Base-by-base conservation (phyloP, 116 monocot genomes). In the Zostera marina region DNA sequence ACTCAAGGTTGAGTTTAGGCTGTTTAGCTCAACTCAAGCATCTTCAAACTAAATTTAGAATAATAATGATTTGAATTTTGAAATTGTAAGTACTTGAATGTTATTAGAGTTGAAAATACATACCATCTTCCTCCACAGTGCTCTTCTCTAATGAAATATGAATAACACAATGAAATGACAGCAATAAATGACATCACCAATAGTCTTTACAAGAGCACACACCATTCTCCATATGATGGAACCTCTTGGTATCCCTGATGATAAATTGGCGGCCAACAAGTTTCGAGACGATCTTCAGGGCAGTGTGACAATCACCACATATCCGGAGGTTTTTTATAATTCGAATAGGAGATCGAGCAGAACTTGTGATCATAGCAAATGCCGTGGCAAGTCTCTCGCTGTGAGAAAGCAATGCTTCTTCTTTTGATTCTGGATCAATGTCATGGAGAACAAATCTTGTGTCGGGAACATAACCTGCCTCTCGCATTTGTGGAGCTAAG, bases 141-240 rank as follows among this genome's bases (percentile, higher is more conserved):
- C n/a, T 5, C 32, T 32, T 32, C 32, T n/a, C n/a, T n/a, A n/a
- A n/a, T n/a, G n/a, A n/a, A n/a, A n/a, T n/a, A n/a, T n/a, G 32
- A 32, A 32, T 32, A 32, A 32, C 32, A 32, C 32, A 32, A 32
- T 32, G 32, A 32, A 5, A 32, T 2, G 32, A 32, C 5, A 32
- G 32, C 4, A 32, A 32, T 32, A 32, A 32, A 51, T 15, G 44
- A 44, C 12, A 48, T 59, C 56, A 96, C 89, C 89, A 96, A 64
- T 78, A 98, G 63, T 98, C 90, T 0, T 68, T 80, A 64, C 96
- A 90, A 56, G 75, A 75, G 62, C 96, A 98, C 2, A 71, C 63
- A n/a, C 96, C 96, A 81, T 98, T 64, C 64, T 81, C 61, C 69
- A 98, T 89, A 78, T 89, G 84, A 65, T 89, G 96, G 66, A 89